Base-by-base conservation (phyloP, 805 yeast genomes). In the Ascoidea rubescens region DNA sequence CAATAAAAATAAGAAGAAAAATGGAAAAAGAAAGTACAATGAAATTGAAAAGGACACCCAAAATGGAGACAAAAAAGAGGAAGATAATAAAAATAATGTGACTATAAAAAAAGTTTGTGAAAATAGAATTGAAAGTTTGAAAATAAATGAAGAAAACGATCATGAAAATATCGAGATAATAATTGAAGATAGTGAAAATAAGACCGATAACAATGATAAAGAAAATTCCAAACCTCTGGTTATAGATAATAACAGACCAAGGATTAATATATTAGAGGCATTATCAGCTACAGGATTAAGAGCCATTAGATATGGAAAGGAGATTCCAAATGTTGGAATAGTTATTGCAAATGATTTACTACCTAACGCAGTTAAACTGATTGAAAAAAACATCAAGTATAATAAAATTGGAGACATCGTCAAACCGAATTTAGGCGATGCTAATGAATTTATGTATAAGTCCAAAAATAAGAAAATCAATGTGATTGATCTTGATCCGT, bases 271-370 rank as follows among this genome's bases (percentile, higher is more conserved):
- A 12, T 66, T 91, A 46, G 99, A 93, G 62, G 98, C 96, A 0
- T 71, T 93, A 10, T 84, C 95, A 47, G 99, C 99, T 0, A 84
- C 98, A 1, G 99, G 99, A 0, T 72, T 93, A 45, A 77, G 99
- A 51, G 96, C 98, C 2, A 83, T 93, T 50, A 73, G 99, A 54
- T 93, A 93, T 61, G 96, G 90, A 21, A 84, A 85, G 57, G 99
- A 93, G 65, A 79, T 93, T 48, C 96, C 96, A 2, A 67, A 77
- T 16, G 84, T 85, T 3, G 74, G 79, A 54, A 73, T 72, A 28
- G 79, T 93, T 21, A 73, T 90, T 3, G 99, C 99, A 32, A 93
- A 93, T 67, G 99, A 93, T 66, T 72, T 93, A 57, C 74, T 88
- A 45, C 79, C 81, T 7, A 87, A 81, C 42, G 99, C 99, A 0